These are phyloP conservation scores for Xerocomellus chrysenteron DNA, from an alignment of 768 basidiomycete genomes.

Conservation along the genomic window DNA sequence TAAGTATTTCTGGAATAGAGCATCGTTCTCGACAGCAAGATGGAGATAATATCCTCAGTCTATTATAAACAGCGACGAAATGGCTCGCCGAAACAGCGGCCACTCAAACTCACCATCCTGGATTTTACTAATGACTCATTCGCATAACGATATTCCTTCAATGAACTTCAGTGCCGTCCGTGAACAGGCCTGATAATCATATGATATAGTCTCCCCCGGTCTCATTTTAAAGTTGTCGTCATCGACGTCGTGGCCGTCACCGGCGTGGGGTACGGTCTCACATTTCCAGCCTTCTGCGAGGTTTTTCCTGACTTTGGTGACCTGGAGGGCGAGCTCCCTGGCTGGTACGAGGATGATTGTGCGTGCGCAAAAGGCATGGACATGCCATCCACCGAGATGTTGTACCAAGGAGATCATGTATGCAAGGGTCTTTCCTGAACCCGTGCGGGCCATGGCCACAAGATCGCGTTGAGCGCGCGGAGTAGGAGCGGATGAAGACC, in stretches of 20 bases:
- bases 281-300: conserved; percentile 79
- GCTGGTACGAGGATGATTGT: conserved; percentile 89
- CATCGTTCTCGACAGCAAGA: too few relatives aligned
- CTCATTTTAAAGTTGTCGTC: conserved; percentile 44
- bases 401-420: conserved; percentile 93
- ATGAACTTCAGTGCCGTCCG: too few relatives aligned
- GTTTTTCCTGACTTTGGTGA: conserved; percentile 93
- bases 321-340: conserved; percentile 91
- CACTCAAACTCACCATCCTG: too few relatives aligned
- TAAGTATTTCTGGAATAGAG: too few relatives aligned
- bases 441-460: conserved; percentile 97
- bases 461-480: conserved; percentile 83
- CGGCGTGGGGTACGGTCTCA: conserved; percentile 65
- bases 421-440: conserved; percentile 95
- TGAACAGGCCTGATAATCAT: too few relatives aligned
- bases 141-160: too few relatives aligned
- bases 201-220: conserved; percentile 43
- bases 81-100: too few relatives aligned
- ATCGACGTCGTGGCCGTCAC: conserved; percentile 56
- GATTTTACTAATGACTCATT: too few relatives aligned
- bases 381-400: conserved; percentile 78
- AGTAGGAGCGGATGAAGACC: conserved; percentile 83
- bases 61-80: too few relatives aligned
- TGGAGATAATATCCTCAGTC: too few relatives aligned
- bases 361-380: conserved; percentile 76